A percentile compares a stretch with the other conserved stretches of the same genome.
Evolutionary conservation across 306 rosid genomes (phyloP).

Genomic region (Quercus agrifolia): DNA sequence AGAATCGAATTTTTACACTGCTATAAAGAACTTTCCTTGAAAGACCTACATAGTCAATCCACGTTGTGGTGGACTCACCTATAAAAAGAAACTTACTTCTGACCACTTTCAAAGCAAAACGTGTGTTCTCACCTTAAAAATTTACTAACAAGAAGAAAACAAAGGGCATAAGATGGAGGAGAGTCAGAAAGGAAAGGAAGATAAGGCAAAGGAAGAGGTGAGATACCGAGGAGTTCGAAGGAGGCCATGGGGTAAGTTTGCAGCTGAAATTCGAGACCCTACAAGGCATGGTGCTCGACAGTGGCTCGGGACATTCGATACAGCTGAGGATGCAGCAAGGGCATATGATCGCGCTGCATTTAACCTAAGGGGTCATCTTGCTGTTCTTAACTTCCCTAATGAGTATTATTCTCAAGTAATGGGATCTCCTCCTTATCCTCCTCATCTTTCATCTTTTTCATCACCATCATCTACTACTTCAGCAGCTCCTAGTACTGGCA

Average conservation of each 20-base stretch:
- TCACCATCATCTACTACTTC: constrained; percentile 17
- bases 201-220: constrained; percentile 42
- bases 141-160: background rate
- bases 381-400: constrained; percentile 68
- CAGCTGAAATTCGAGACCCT: constrained; percentile 83
- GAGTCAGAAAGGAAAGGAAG: constrained; percentile 37
- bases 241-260: constrained; percentile 89
- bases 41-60: constrained; percentile 47
- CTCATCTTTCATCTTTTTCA: constrained; percentile 32
- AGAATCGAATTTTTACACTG: constrained; percentile 55
- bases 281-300: constrained; percentile 65
- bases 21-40: constrained; percentile 30
- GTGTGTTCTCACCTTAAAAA: background rate
- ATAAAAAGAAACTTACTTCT: background rate
- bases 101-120: background rate
- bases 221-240: constrained; percentile 61
- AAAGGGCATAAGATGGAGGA: constrained; percentile 41
- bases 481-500: background rate
- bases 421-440: constrained; percentile 62
- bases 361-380: constrained; percentile 70
- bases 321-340: constrained; percentile 79
- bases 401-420: constrained; percentile 63
- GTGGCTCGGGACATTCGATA: constrained; percentile 85
- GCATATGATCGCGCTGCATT: constrained; percentile 87
- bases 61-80: constrained; percentile 21